Conservation (phyloP, 1,284 basidiomycete species). For the Ustilago curta region DNA sequence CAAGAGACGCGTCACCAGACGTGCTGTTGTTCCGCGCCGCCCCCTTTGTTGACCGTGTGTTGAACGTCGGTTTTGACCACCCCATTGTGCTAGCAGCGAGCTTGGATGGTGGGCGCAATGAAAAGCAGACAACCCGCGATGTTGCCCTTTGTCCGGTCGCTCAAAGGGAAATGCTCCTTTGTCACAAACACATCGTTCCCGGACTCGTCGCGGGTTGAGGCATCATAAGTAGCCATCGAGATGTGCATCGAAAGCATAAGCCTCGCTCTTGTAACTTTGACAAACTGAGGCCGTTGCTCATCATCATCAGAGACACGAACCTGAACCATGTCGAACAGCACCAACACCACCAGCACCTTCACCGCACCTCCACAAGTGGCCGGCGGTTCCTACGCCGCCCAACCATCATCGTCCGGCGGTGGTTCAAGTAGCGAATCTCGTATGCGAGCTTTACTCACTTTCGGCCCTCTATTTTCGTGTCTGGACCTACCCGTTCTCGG, state of each 20-base stretch:
- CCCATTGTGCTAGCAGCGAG: not conserved
- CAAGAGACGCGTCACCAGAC: conserved; percentile 21
- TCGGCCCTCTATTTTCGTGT: conserved; percentile 34
- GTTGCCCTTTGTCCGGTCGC: too few relatives aligned
- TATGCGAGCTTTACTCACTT: conserved; percentile 18
- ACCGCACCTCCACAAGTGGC: not conserved
- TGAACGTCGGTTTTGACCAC: not conserved
- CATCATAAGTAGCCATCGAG: too few relatives aligned
- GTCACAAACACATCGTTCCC: too few relatives aligned
- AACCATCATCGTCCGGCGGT: not conserved
- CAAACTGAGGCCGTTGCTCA: not conserved
- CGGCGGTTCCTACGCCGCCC: not conserved
- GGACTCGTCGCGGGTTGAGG: too few relatives aligned
- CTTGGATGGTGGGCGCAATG: too few relatives aligned
- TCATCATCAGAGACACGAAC: not conserved
- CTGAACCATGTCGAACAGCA: conserved; percentile 6
- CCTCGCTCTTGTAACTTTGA: too few relatives aligned
- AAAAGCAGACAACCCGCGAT: too few relatives aligned
- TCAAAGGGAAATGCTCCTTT: too few relatives aligned
- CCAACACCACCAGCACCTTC: not conserved
- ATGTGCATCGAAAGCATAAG: too few relatives aligned
- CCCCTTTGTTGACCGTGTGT: conserved; percentile 12
- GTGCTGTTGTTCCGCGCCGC: conserved; percentile 11
- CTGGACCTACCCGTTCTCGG: conserved; percentile 19
- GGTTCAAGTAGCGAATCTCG: not conserved